A percentile compares a stretch with the other conserved stretches of the same genome.
phyloP scores from a whole-genome alignment of 306 rosid species.

The Prunus mongolica region DNA sequence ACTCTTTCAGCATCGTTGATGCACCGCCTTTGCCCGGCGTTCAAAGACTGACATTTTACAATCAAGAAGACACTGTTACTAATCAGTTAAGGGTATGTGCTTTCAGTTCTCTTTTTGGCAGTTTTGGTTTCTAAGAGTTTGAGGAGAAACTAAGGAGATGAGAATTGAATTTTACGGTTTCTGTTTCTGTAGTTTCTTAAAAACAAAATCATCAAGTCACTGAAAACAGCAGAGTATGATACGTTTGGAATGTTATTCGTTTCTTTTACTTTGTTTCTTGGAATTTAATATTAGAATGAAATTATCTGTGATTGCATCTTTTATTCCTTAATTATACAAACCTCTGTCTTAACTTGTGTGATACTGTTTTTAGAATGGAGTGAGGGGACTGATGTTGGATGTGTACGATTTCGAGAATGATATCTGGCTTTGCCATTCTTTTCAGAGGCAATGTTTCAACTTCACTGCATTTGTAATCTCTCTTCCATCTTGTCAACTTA shows the following conservation, averaged over 20 bases:
- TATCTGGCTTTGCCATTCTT: conserved; percentile 98
- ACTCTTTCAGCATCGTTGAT: conserved; percentile 86
- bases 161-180: not conserved
- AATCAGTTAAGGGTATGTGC: conserved; percentile 67
- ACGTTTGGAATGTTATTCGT: conserved; percentile 8
- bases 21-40: conserved; percentile 65
- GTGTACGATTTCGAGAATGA: conserved; percentile 86
- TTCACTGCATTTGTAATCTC: conserved; percentile 89
- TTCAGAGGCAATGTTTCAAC: conserved; percentile 86
- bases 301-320: not conserved
- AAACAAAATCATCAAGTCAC: not conserved
- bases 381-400: conserved; percentile 95
- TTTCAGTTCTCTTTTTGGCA: not conserved
- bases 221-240: not conserved
- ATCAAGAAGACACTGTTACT: conserved; percentile 91
- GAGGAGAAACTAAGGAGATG: not conserved
- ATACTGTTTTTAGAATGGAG: conserved; percentile 70
- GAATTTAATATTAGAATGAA: not conserved
- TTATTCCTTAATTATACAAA: not conserved
- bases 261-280: conserved; percentile 8
- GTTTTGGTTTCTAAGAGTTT: not conserved
- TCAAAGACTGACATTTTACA: conserved; percentile 81
- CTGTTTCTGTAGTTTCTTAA: not conserved
- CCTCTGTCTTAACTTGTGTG: not conserved
- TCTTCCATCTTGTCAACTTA: conserved; percentile 17